Conservation (phyloP, 768 basidiomycete genomes). For the Clitopilus hobsonii region DNA sequence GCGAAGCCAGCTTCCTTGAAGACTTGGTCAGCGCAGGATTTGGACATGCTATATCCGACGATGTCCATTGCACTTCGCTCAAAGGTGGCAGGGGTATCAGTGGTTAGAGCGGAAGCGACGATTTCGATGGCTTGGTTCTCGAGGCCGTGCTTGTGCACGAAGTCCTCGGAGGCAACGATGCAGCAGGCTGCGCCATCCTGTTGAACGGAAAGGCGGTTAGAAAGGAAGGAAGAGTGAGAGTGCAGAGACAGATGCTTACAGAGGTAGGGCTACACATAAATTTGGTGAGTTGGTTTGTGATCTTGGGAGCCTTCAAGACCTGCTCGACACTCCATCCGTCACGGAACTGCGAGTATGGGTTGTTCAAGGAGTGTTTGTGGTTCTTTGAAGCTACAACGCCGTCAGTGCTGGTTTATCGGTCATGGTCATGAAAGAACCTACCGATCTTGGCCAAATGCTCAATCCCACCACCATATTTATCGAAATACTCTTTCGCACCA, state of each 20-base stretch:
- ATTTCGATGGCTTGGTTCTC: slow-evolving; percentile 89
- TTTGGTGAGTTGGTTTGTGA: slow-evolving; percentile 72
- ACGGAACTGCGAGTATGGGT: slow-evolving; percentile 84
- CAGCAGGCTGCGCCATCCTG: slow-evolving; percentile 77
- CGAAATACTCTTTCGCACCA: slow-evolving; percentile 72
- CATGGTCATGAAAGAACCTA: slow-evolving; percentile 21
- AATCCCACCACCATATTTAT: slow-evolving; percentile 63
- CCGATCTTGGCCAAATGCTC: slow-evolving; percentile 76
- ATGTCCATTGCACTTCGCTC: slow-evolving; percentile 75
- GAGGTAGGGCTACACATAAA: slow-evolving; percentile 88
- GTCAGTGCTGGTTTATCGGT: neutral
- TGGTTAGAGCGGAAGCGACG: slow-evolving; percentile 58
- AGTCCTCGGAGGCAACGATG: slow-evolving; percentile 73
- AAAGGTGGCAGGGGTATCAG: slow-evolving; percentile 63
- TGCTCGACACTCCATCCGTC: slow-evolving; percentile 74
- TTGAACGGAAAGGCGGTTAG: neutral
- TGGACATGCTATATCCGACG: slow-evolving; percentile 77
- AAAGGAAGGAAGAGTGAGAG: neutral
- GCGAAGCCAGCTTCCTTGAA: slow-evolving; percentile 70
- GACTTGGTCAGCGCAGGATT: slow-evolving; percentile 59
- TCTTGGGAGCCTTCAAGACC: slow-evolving; percentile 59
- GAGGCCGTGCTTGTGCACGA: slow-evolving; percentile 64
- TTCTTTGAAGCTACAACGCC: slow-evolving; percentile 66
- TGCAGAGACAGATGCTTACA: slow-evolving; percentile 26
- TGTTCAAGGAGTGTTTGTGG: slow-evolving; percentile 75